Conservation (phyloP, 2,329 filamentous ascomycete genomes). For the Colletotrichum sublineola region DNA sequence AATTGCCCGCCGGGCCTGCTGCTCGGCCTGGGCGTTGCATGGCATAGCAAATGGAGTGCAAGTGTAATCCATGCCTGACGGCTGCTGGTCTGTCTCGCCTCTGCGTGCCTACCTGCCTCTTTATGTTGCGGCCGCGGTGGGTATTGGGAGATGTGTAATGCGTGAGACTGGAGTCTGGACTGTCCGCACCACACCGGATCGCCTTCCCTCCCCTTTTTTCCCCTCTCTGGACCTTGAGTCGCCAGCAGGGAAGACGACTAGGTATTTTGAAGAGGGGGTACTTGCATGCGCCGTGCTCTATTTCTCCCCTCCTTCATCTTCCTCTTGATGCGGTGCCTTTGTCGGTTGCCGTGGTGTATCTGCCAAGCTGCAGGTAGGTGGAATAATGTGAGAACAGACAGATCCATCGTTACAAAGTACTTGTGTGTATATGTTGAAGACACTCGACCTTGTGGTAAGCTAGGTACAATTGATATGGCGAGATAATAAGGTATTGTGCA, state of each 20-base stretch:
- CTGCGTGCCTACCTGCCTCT: slow-evolving; percentile 9
- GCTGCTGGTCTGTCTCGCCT: background rate
- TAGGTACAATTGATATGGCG: no score
- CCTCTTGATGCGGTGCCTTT: no score
- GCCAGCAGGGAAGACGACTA: background rate
- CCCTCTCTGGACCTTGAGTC: background rate
- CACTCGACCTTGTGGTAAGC: no score
- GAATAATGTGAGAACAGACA: no score
- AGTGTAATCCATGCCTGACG: background rate
- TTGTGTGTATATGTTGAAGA: no score
- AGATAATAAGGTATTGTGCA: background rate
- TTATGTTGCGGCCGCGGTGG: slow-evolving; percentile 33
- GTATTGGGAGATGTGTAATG: slow-evolving; percentile 16
- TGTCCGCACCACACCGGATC: slow-evolving; percentile 1
- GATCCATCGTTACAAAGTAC: no score
- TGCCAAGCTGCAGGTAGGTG: no score
- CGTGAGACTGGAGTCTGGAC: slow-evolving; percentile 21
- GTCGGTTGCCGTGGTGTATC: no score
- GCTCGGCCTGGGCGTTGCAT: background rate
- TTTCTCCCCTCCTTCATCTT: no score
- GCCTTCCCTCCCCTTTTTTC: background rate
- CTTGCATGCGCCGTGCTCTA: no score
- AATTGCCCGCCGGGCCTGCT: background rate
- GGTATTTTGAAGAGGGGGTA: no score
- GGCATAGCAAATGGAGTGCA: background rate